Evolutionary conservation across 2,329 filamentous ascomycete genomes (phyloP), one percentile per base, ranked within the genome.

Genomic region (Colletotrichum abscissum): DNA sequence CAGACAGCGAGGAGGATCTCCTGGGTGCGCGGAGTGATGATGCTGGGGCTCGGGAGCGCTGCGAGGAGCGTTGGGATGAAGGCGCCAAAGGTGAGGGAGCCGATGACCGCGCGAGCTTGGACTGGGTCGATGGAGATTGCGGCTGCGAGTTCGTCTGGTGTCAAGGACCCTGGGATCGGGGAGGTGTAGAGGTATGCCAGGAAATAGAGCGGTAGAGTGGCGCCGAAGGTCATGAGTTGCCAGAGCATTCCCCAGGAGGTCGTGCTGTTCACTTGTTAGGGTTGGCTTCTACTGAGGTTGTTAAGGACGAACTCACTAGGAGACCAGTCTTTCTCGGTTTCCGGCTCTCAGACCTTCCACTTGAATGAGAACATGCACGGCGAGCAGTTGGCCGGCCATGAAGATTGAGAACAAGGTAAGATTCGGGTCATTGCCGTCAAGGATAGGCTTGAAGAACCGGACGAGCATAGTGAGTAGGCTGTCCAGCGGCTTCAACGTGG

Each of bases 121-220:
- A 57, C 62, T 1, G 73, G 63, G 16, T 78, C 68, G 8, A 77
- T 63, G 19, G 76, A 74, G n/a, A 76, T 69, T 16, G 63, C 68
- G 24, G 67, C 68, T 0, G 65, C 72, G 26, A 35, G n/a, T 42
- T 35, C 12, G 35, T 38, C 33, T 1, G 56, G 4, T 2, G 7
- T 22, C 1, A 42, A 8, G 22, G 75, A 49, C 12, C 57, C 63
- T 14, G 73, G 70, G 11, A 76, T 63, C 1, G 75, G 75, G 16
- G 78, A 78, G 9, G 74, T 73, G 73, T 70, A 77, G 30, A 78
- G 56, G 33, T 75, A 76, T 26, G 75, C 38, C 30, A 76, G 72
- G 58, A 74, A 77, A 64, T 77, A 79, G 19, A 77, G 26, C 3
- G 78, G 77, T 5, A 78, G 52, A 4, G 75, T 76, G 30, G 76